Percentiles rank a stretch among this genome's conserved stretches.
These are phyloP conservation scores for Dictyostelium discoideum DNA, from an alignment of 78 protist species.

Conservation along the genomic window dicty_2.7 NC_007089.4:5551501-5552000, in stretches of 20 bases:
- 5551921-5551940: slow-evolving; percentile 84
- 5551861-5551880: slow-evolving; percentile 93
- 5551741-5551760: slow-evolving; percentile 80
- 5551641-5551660: slow-evolving; percentile 79
- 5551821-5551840: background rate
- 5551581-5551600: slow-evolving; percentile 87
- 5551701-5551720: slow-evolving; percentile 86
- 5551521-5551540: slow-evolving; percentile 80
- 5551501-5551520: slow-evolving; percentile 95
- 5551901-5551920: slow-evolving; percentile 87
- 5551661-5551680: slow-evolving; percentile 94
- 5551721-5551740: slow-evolving; percentile 90
- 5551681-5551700: slow-evolving; percentile 85
- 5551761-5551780: slow-evolving; percentile 93
- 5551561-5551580: slow-evolving; percentile 88
- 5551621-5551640: slow-evolving; percentile 59
- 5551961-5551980: slow-evolving; percentile 94
- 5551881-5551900: slow-evolving; percentile 96
- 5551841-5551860: slow-evolving; percentile 46
- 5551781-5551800: background rate
- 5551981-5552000: slow-evolving; percentile 88
- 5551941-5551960: slow-evolving; percentile 94
- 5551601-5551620: slow-evolving; percentile 80
- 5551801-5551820: too few relatives aligned
- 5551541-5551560: slow-evolving; percentile 89